These are phyloP conservation scores for Candolleomyces efflorescens DNA, from an alignment of 768 basidiomycete species.

Conservation along the genomic window DNA sequence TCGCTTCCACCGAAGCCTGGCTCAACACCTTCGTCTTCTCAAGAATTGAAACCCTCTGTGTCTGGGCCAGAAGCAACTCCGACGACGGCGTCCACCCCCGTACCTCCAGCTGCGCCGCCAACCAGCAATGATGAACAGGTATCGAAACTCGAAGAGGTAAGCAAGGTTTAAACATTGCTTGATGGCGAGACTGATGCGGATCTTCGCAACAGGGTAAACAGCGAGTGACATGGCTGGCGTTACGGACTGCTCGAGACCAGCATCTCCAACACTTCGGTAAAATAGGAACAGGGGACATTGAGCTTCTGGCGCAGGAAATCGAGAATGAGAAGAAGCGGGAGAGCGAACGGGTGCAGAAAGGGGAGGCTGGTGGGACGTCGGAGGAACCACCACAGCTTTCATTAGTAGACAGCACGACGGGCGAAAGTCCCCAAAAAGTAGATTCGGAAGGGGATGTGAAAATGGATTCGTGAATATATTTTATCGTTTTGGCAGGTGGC, in stretches of 20 bases:
- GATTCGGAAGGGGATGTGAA: conserved; percentile 39
- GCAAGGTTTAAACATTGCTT: conserved; percentile 9
- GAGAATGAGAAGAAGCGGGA: conserved; percentile 34
- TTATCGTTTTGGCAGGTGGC: conserved; percentile 14
- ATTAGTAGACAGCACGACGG: too few species aligned
- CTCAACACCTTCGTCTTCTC: conserved; percentile 21
- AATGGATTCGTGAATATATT: conserved; percentile 35
- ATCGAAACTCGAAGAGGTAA: conserved; percentile 59
- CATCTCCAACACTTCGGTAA: conserved; percentile 76
- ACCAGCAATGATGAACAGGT: conserved; percentile 46
- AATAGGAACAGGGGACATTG: conserved; percentile 77
- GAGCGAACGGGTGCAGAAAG: conserved; percentile 33
- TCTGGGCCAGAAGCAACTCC: conserved; percentile 23
- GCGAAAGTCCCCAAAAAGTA: neutral
- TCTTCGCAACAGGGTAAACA: conserved; percentile 56
- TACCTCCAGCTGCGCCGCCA: conserved; percentile 13
- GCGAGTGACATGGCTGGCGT: conserved; percentile 75
- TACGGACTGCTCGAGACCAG: conserved; percentile 70
- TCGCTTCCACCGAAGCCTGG: conserved; percentile 72
- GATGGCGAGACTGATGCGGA: conserved; percentile 3
- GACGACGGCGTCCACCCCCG: conserved; percentile 21
- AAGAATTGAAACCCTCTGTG: conserved; percentile 17
- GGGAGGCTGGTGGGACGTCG: conserved; percentile 28
- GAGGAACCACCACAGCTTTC: conserved; percentile 10
- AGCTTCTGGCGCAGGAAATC: conserved; percentile 45